Evolutionary conservation across 768 basidiomycete genomes (phyloP), one percentile per base, ranked within the genome.

Genomic region (Pisolithus microcarpus): DNA sequence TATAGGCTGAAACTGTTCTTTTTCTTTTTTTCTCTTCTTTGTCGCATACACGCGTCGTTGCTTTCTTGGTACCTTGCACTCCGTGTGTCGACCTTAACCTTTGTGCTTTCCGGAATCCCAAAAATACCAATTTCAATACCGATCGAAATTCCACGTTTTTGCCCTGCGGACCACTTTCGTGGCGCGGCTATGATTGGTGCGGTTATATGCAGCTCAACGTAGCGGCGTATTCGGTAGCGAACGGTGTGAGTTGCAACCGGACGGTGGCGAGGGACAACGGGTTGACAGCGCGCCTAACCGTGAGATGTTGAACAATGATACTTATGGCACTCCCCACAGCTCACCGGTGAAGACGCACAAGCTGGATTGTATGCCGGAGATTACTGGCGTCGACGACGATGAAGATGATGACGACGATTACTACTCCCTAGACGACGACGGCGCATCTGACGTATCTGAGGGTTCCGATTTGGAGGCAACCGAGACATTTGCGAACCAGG

Each of bases 1-100:
- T 74, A 69, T 82, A 90, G 89, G 82, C 89, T 93, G 79, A 91
- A 91, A 75, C 76, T 74, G 68, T 71, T 72, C 76, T 74, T 75
- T 77, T 56, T 55, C n/a, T 72, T 70, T 77, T 70, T 77, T 75
- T 64, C 71, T 72, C 72, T 74, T 70, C 64, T 66, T 49, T 59
- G 34, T 43, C 18, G 58, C 48, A 39, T 53, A 40, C 10, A 30
- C 30, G 30, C 30, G 2, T 30, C 30, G 30, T 56, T 46, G 42
- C 39, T 37, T 49, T 21, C 46, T 37, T 46, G 46, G 53, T 31
- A 23, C 45, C 43, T 39, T 39, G 38, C 40, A 43, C 19, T 15
- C 34, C 34, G 11, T 13, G 34, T 11, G 11, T 34, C 34, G 34
- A 34, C 34, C 34, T 34, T 13, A 34, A 13, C 4, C 34, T 26